Percentiles rank a stretch among this genome's conserved stretches.
Evolutionary conservation across 1,284 basidiomycete genomes (phyloP).

Genomic region (Sphagnurus paluster): DNA sequence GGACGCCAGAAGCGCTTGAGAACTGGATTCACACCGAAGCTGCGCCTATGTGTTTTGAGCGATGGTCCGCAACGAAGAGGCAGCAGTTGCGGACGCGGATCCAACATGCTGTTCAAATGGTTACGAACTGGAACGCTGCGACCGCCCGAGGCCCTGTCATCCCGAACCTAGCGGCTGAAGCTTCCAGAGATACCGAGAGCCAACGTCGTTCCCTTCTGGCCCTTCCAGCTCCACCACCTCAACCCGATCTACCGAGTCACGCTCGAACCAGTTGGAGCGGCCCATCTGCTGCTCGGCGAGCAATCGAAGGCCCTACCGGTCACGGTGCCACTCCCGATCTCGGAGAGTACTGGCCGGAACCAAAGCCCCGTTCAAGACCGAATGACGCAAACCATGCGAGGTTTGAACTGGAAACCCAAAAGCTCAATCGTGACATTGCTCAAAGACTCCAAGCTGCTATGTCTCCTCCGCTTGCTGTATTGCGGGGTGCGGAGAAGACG

Average conservation of each 20-base stretch:
- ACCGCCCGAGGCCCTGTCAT: background rate
- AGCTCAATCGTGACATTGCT: conserved; percentile 4
- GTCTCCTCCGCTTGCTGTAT: background rate
- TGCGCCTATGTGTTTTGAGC: conserved; percentile 55
- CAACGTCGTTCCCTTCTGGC: background rate
- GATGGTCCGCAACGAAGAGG: conserved; percentile 43
- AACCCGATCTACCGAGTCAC: no score
- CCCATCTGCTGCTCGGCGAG: no score
- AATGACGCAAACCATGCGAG: background rate
- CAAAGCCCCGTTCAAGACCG: background rate
- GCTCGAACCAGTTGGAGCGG: no score
- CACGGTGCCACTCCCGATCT: background rate
- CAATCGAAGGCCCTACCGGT: background rate
- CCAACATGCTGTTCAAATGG: conserved; percentile 45
- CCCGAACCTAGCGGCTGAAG: background rate
- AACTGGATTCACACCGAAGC: conserved; percentile 52
- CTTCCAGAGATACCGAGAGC: background rate
- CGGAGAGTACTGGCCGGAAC: background rate
- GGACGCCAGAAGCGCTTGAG: conserved; percentile 54
- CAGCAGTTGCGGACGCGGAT: conserved; percentile 48
- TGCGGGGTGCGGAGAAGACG: background rate
- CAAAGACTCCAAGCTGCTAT: background rate
- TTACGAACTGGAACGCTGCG: conserved; percentile 24
- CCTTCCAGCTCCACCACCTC: background rate
- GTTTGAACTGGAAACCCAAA: background rate